phyloP scores from a whole-genome alignment of 495 filamentous ascomycete species.

The Trichoderma asperelloides region DNA sequence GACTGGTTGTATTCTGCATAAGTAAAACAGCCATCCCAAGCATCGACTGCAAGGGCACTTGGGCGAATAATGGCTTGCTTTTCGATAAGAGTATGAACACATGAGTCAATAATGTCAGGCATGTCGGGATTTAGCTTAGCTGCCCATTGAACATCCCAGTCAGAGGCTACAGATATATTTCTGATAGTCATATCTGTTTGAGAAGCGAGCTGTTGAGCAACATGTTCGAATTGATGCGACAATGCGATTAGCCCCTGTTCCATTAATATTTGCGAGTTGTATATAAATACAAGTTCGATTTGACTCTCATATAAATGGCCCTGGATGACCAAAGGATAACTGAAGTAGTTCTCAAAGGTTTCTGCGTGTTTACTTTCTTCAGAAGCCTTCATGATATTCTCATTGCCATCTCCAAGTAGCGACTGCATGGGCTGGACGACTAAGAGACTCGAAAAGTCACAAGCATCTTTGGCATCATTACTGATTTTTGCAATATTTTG shows the following conservation, averaged over 20 bases:
- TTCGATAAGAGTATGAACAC: no score
- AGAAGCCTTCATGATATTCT: background rate
- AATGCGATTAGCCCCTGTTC: background rate
- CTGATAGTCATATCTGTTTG: background rate
- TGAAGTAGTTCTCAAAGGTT: background rate
- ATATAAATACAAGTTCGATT: background rate
- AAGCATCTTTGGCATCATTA: constrained; percentile 7
- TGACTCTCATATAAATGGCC: background rate
- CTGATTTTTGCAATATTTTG: background rate
- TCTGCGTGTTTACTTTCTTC: background rate
- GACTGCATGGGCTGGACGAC: constrained; percentile 5
- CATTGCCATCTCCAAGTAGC: background rate
- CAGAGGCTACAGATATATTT: background rate
- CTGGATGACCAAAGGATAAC: background rate
- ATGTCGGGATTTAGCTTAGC: no score
- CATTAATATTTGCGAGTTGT: background rate
- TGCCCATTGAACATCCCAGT: no score
- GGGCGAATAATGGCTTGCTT: no score
- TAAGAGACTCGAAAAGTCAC: background rate
- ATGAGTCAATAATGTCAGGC: no score
- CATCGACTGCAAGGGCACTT: no score
- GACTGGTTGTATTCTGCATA: no score
- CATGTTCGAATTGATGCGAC: background rate
- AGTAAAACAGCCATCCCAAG: no score
- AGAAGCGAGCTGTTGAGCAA: background rate